Base-by-base conservation (phyloP, 225 moss, liverwort and hornwort genomes). In the Pleurozium schreberi region DNA sequence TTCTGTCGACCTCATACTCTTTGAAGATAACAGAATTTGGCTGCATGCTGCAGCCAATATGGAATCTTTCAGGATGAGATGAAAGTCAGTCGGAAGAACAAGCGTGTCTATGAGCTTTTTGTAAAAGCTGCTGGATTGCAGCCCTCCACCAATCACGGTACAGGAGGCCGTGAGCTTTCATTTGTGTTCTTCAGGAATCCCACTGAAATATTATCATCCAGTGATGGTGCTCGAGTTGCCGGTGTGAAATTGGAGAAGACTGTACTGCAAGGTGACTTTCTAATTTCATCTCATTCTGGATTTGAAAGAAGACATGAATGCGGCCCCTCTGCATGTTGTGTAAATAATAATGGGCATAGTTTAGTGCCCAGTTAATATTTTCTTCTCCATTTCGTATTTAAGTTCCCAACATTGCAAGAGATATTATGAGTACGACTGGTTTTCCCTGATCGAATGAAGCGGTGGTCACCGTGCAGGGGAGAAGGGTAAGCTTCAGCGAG, bases 41-140 rank as follows among this genome's bases (percentile, higher is more conserved):
- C 96, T 98, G 95, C 98, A 70, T 64, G 87, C 83, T 94, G 97
- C 93, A 96, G 96, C 96, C 90, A 79, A 88, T 86, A 64, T 93
- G 92, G 82, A 86, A 80, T 84, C 60, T 63, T 93, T 86, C 97
- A 98, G 97, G 97, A 95, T 84, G 99, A 99, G 90, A 95, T 99
- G 96, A 96, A 95, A 89, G 92, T 88, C 76, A 96, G 92, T 89
- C 95, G 99, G 89, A 97, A 91, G 88, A 95, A 96, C 67, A 99
- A 95, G 92, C 96, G 96, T 74, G 97, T 97, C 26, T 96, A 95
- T 79, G 99, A 97, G 89, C 95, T 99, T 33, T 97, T 99, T 86
- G 93, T 95, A 66, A 99, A 96, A 91, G 95, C 96, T 68, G 95
- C 96, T 89, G 82, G 85, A 62, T 67, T 86, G 84, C 84, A 91